phyloP scores from a whole-genome alignment of 1,139 yeast genomes.

The Hanseniaspora sp. region DNA sequence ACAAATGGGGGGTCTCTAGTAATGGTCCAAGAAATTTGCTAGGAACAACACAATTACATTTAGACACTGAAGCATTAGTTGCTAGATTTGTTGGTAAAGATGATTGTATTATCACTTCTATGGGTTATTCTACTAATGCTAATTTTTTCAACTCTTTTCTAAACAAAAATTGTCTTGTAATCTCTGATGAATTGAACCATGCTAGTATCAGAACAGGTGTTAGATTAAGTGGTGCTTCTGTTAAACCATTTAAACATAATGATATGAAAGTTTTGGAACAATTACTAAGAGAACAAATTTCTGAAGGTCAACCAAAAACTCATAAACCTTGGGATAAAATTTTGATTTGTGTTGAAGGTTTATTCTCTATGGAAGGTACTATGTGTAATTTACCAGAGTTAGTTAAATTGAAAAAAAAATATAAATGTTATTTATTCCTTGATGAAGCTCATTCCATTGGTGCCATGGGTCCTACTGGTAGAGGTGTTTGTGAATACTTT shows the following conservation, averaged over 20 bases:
- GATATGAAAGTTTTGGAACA: conserved; percentile 75
- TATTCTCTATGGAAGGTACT: conserved; percentile 97
- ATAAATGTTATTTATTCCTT: conserved; percentile 79
- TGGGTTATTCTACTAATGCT: conserved; percentile 98
- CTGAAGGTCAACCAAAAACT: conserved; percentile 92
- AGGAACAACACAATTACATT: conserved; percentile 72
- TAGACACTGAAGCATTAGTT: conserved; percentile 59
- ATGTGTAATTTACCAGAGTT: conserved; percentile 74
- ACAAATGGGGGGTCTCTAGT: conserved; percentile 61
- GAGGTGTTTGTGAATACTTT: conserved; percentile 91
- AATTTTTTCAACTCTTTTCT: conserved; percentile 72
- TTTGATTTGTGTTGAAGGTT: conserved; percentile 85
- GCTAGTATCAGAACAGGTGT: conserved; percentile 94
- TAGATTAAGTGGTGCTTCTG: conserved; percentile 84
- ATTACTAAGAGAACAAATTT: conserved; percentile 71
- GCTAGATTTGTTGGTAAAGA: conserved; percentile 89
- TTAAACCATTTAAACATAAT: conserved; percentile 85
- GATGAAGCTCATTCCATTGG: conserved; percentile 99
- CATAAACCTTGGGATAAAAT: conserved; percentile 98
- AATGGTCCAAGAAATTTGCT: conserved; percentile 65
- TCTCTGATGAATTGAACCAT: conserved; percentile 89
- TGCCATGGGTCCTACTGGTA: conserved; percentile 87
- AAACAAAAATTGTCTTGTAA: conserved; percentile 77
- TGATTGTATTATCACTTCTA: conserved; percentile 72
- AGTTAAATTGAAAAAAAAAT: conserved; percentile 65